phyloP scores from a whole-genome alignment of 768 basidiomycete genomes.

The Crepidotus variabilis region DNA sequence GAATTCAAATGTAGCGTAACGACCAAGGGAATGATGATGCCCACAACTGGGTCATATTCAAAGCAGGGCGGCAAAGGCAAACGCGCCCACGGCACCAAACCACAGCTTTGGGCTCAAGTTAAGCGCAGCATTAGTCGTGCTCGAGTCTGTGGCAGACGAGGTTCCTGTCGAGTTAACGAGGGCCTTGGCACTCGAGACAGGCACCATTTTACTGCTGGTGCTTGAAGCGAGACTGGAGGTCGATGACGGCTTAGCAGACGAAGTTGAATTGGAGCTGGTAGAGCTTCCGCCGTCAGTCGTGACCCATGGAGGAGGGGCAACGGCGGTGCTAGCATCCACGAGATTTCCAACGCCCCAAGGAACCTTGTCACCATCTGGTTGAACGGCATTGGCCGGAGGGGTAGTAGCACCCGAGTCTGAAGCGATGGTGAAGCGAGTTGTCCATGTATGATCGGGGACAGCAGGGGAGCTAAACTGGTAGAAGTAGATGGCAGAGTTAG shows the following conservation, averaged over 20 bases:
- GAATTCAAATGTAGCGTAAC: neutral
- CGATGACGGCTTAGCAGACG: conserved; percentile 4
- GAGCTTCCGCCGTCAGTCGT: conserved; percentile 8
- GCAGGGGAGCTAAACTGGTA: conserved; percentile 63
- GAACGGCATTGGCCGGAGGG: conserved; percentile 46
- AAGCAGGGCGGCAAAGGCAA: conserved; percentile 7
- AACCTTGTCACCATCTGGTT: conserved; percentile 52
- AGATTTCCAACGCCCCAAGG: conserved; percentile 69
- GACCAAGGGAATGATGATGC: neutral
- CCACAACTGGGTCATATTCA: neutral
- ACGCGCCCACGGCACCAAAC: conserved; percentile 5
- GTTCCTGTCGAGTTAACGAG: neutral
- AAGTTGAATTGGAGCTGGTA: conserved; percentile 1
- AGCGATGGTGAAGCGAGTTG: conserved; percentile 74
- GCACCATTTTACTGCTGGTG: neutral
- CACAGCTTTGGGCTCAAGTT: conserved; percentile 1
- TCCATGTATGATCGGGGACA: conserved; percentile 51
- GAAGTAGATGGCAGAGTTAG: conserved; percentile 72
- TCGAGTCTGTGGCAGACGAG: conserved; percentile 1
- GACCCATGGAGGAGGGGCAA: conserved; percentile 29
- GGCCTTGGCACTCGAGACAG: neutral
- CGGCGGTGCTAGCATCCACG: conserved; percentile 36
- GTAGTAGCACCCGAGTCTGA: conserved; percentile 40
- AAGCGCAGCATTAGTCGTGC: conserved; percentile 4
- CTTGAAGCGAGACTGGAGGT: neutral